These are phyloP conservation scores for Cercophora sp. DNA, from an alignment of 495 filamentous ascomycete genomes.

Conservation along the genomic window DNA sequence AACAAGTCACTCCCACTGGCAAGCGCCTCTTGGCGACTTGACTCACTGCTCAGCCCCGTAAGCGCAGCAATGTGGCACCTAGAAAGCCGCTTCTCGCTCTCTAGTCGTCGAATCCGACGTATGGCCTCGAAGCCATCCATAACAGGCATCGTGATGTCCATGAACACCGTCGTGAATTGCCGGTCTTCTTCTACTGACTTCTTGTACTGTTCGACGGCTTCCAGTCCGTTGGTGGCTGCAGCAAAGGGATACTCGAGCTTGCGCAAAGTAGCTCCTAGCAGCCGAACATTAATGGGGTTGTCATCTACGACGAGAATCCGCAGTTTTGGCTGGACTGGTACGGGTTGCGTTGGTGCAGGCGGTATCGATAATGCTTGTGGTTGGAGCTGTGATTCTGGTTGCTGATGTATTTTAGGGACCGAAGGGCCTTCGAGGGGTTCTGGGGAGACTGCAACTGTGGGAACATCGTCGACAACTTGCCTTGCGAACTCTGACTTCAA, in stretches of 20 bases:
- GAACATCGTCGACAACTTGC: not conserved
- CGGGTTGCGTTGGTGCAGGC: too few relatives aligned
- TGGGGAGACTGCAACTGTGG: too few relatives aligned
- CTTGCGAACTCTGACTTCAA: conserved; percentile 21
- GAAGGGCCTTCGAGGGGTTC: too few relatives aligned
- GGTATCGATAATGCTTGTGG: too few relatives aligned
- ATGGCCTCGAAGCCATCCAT: conserved; percentile 61
- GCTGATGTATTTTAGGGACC: too few relatives aligned
- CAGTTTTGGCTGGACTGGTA: too few relatives aligned
- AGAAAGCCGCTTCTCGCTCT: conserved; percentile 33
- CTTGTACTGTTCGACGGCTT: conserved; percentile 39
- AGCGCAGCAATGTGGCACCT: conserved; percentile 60
- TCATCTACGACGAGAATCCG: conserved; percentile 73
- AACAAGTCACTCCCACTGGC: conserved; percentile 64
- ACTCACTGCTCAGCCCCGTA: conserved; percentile 62
- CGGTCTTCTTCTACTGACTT: conserved; percentile 16
- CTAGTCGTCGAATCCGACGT: conserved; percentile 51
- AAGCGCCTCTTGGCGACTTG: conserved; percentile 60
- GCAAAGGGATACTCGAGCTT: conserved; percentile 40
- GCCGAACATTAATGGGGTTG: conserved; percentile 70
- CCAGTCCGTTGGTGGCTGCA: conserved; percentile 40
- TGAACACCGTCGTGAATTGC: conserved; percentile 52
- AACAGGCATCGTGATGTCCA: conserved; percentile 67
- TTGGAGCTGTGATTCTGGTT: too few relatives aligned
- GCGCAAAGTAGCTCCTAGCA: conserved; percentile 58